Evolutionary conservation across 148 eudicot genomes (phyloP), one percentile per base, ranked within the genome.

Genomic region (Limonium bicolor): DNA sequence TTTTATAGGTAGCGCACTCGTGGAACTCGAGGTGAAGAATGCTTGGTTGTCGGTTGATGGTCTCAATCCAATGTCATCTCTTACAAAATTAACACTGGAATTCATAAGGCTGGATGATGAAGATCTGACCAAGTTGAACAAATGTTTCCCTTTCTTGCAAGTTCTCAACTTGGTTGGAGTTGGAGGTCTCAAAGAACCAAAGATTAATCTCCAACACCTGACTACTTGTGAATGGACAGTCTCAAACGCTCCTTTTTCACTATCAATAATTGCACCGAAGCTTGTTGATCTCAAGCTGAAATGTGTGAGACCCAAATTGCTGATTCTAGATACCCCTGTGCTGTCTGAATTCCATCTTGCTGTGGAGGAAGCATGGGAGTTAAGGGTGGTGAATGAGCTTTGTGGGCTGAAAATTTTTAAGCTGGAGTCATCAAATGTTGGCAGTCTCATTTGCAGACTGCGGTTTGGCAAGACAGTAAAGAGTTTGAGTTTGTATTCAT

Each of bases 31-130:
- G 54, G 46, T 76, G 32, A 72, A 65, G 66, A 76, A 76, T 46
- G 75, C 84, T 46, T 80, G 90, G 90, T 44, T 80, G 31, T 76
- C 90, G 1, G 63, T 72, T 32, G 73, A 73, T 39, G 65, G 65
- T 14, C 39, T 80, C 47, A 62, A 29, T 30, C 54, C 24, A 27
- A 62, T 76, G 80, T 60, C 77, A 35, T 36, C 56, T 38, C 80
- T 80, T 45, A 70, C 62, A 13, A 62, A 54, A 22, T 66, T 80
- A 52, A 76, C 80, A 1, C 84, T 80, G 20, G 84, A 76, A 59
- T 73, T 49, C 56, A 51, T 76, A 44, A 68, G 78, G 52, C 56
- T 80, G 12, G 90, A 80, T 45, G 90, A 80, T 44, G 80, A 72
- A 50, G 58, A 80, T 47, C 64, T 80, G 18, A 39, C 44, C 29